These are phyloP conservation scores for Paxillus ammoniavirescens DNA, from an alignment of 768 basidiomycete genomes.

Conservation along the genomic window DNA sequence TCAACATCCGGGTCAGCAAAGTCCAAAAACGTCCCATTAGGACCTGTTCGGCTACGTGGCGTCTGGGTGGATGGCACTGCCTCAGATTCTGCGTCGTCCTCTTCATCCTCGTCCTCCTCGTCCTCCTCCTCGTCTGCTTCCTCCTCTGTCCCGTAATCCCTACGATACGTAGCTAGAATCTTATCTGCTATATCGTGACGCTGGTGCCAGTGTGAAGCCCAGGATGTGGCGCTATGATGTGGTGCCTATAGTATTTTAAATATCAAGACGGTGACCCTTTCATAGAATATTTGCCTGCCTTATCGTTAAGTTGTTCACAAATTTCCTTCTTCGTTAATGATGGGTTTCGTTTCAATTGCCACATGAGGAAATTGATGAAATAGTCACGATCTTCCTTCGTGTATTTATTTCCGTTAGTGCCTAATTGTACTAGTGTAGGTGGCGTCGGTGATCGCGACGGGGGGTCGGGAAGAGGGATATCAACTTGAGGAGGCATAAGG, in stretches of 20 bases:
- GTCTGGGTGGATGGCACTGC: constrained; percentile 16
- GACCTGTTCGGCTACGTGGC: constrained; percentile 15
- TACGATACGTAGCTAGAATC: constrained; percentile 43
- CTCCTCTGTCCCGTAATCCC: constrained; percentile 31
- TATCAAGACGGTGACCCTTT: constrained; percentile 2
- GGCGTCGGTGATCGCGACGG: constrained; percentile 72
- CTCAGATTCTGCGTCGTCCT: constrained; percentile 23
- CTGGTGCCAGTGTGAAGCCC: constrained; percentile 67
- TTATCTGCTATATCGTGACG: constrained; percentile 68
- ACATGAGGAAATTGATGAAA: constrained; percentile 64
- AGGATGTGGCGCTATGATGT: constrained; percentile 61
- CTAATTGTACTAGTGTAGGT: constrained; percentile 47
- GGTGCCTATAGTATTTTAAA: constrained; percentile 46
- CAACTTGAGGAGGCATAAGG: constrained; percentile 60
- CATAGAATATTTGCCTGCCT: constrained; percentile 34
- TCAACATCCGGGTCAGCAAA: constrained; percentile 17
- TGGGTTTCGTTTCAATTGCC: constrained; percentile 57
- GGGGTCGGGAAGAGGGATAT: constrained; percentile 57
- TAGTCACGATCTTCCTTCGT: constrained; percentile 65
- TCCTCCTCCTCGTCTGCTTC: constrained; percentile 37
- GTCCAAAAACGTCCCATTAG: constrained; percentile 15
- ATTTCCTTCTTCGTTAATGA: constrained; percentile 51
- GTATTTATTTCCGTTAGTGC: constrained; percentile 57
- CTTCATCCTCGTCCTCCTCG: constrained; percentile 29
- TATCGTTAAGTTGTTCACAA: constrained; percentile 53